Base-by-base conservation (phyloP, 2,329 filamentous ascomycete species). In the Simplicillium aogashimaense region DNA sequence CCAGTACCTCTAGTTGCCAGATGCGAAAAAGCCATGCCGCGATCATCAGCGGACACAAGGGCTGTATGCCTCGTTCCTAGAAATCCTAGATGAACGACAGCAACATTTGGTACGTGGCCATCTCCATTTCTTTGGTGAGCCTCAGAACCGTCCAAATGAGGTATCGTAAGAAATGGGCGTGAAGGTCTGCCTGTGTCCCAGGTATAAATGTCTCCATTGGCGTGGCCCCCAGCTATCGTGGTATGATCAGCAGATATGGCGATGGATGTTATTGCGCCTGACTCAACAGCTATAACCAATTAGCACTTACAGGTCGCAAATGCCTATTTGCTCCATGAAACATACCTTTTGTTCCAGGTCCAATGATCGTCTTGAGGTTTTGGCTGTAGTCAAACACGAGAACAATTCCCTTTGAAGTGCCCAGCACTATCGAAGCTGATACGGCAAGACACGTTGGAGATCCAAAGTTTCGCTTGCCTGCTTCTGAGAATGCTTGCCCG, bases 341-440 rank as follows among this genome's bases (percentile, higher is more conserved):
- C 69, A 50, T 63, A 85, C 85, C 84, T 72, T 92, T 95, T 1
- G 89, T 95, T 29, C 90, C 89, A 28, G 86, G 84, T 2, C 92
- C 92, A 47, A 98, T 87, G 43, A 97, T 94, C 52, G 85, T 82
- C 63, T 94, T 95, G 42, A 97, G 67, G 50, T 85, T 92, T 63
- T 98, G 92, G 58, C 94, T 87, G 60, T 95, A 97, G 66, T 98
- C 94, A 65, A 98, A 98, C 44, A 97, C 80, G 56, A 98, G 69
- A 42, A 97, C 84, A 59, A 95, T 81, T 40, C 94, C 92, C 61
- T 95, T 97, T 3, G 87, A 86, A 1, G 94, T 98, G 18, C 92
- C 92, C 39, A 98, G 64, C 12, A 89, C 86, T 51, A 98, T 94
- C 8, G 81, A 80, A 3, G 89, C 85, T 47, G 90, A 89, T 36